phyloP scores from a whole-genome alignment of 306 rosid genomes.

The Castanospermum australe region DNA sequence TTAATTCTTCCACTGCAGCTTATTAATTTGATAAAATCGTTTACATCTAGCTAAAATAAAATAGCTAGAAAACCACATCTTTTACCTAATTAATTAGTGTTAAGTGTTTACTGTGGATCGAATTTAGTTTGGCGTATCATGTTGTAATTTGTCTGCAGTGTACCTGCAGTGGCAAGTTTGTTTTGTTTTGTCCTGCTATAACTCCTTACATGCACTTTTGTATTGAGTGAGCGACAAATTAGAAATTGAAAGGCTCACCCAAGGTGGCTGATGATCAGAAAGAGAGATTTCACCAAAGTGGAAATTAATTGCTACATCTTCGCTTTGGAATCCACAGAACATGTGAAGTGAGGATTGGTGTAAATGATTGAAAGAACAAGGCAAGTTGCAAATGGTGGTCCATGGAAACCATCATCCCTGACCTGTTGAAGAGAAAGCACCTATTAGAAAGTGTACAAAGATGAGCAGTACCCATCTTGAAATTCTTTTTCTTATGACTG shows the following conservation, averaged over 20 bases:
- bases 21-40: neutral
- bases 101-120: neutral
- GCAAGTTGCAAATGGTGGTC: conserved; percentile 59
- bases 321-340: conserved; percentile 27
- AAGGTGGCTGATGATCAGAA: neutral
- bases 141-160: neutral
- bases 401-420: conserved; percentile 20
- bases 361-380: conserved; percentile 44
- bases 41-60: neutral
- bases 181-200: neutral
- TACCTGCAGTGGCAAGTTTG: neutral
- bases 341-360: conserved; percentile 32
- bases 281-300: conserved; percentile 9
- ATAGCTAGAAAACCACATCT: neutral
- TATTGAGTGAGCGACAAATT: neutral
- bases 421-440: conserved; percentile 6
- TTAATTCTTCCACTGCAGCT: neutral
- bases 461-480: conserved; percentile 26
- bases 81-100: neutral
- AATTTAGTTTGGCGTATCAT: neutral
- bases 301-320: neutral
- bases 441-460: neutral
- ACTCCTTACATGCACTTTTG: neutral
- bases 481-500: conserved; percentile 14
- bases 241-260: neutral